Conservation (phyloP, 306 rosid species). For the Leucaena leucocephala region DNA sequence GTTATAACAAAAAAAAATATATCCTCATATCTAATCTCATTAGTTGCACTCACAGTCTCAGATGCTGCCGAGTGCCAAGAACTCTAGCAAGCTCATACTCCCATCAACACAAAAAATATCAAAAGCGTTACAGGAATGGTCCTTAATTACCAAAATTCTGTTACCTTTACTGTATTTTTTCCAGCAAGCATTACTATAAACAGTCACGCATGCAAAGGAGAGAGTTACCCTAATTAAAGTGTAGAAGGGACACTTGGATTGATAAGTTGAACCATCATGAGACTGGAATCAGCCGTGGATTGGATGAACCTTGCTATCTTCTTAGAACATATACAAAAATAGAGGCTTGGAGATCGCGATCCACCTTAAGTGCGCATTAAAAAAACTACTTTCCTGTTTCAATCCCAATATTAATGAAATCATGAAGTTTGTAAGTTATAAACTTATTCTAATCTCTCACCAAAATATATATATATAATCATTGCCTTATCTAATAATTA, state of each 20-base stretch:
- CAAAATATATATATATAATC: background rate
- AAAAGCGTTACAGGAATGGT: background rate
- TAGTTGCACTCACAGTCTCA: background rate
- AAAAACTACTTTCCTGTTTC: constrained; percentile 69
- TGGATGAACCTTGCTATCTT: constrained; percentile 38
- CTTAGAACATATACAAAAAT: constrained; percentile 58
- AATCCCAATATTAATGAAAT: constrained; percentile 25
- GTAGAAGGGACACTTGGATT: constrained; percentile 4
- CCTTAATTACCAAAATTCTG: background rate
- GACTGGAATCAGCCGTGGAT: constrained; percentile 23
- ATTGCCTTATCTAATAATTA: constrained; percentile 30
- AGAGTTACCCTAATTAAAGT: constrained; percentile 18
- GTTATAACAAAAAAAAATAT: background rate
- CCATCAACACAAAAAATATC: background rate
- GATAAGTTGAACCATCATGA: background rate
- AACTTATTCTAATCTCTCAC: background rate
- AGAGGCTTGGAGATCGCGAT: constrained; percentile 83
- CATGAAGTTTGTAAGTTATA: background rate
- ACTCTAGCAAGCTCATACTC: background rate
- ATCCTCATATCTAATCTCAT: background rate
- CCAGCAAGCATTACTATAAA: background rate
- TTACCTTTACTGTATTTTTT: background rate
- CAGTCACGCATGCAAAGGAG: background rate
- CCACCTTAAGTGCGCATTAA: constrained; percentile 95
- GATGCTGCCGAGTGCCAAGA: background rate